A percentile compares a stretch with the other conserved stretches of the same genome.
Conservation (phyloP, 768 basidiomycete genomes). For the Lentinula sp. region DNA sequence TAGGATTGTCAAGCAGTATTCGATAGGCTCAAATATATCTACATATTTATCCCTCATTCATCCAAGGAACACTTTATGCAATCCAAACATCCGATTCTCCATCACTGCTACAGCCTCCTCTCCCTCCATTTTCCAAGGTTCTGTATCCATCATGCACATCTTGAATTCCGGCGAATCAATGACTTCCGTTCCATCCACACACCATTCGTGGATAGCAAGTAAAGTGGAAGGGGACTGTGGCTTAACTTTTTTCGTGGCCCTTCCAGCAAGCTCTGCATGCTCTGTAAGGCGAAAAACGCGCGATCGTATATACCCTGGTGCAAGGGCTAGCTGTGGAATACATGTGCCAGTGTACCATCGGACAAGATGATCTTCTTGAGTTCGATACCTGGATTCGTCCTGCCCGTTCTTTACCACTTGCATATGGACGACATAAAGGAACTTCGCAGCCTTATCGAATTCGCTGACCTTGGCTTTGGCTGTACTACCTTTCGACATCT, state of each 20-base stretch:
- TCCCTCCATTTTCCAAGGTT: constrained; percentile 1
- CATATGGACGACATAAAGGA: constrained; percentile 4
- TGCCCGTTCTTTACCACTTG: not conserved
- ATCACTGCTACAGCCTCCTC: not conserved
- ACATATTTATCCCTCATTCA: not conserved
- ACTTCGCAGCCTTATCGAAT: not conserved
- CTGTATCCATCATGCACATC: not conserved
- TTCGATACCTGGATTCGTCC: not conserved
- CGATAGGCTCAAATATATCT: no score
- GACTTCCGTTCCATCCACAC: not conserved
- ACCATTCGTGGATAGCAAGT: constrained; percentile 4
- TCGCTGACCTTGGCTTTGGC: no score
- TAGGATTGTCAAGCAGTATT: no score
- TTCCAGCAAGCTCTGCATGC: constrained; percentile 2
- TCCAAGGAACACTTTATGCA: constrained; percentile 1
- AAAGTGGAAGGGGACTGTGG: not conserved
- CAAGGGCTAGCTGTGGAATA: not conserved
- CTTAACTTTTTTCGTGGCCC: not conserved
- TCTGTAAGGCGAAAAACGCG: not conserved
- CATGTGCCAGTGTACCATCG: constrained; percentile 3
- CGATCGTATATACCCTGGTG: constrained; percentile 1
- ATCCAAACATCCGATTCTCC: constrained; percentile 5
- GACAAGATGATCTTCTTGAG: not conserved
- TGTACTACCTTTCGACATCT: not conserved
- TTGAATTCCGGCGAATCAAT: not conserved